Percentiles rank a stretch among this genome's conserved stretches.
Conservation (phyloP, 2,329 filamentous ascomycete species). For the Lasiodiplodia sp. region DNA sequence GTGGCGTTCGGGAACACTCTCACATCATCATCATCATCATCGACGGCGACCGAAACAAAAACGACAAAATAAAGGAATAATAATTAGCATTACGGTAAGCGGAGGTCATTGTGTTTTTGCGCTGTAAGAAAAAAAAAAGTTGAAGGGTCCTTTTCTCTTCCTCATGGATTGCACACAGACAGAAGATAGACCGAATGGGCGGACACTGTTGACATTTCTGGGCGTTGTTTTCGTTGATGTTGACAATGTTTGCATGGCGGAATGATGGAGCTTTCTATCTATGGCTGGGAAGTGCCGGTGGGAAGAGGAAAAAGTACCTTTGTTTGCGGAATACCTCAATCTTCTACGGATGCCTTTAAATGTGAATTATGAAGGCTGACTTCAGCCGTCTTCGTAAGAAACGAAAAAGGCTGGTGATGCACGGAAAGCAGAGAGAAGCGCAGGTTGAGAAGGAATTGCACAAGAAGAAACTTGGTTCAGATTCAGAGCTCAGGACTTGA, state of each 20-base stretch:
- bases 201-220: slow-evolving; percentile 16
- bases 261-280: not conserved
- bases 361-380: too few relatives aligned
- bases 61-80: not conserved
- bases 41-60: not conserved
- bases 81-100: not conserved
- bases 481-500: too few relatives aligned
- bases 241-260: not conserved
- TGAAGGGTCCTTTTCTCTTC: not conserved
- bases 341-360: not conserved
- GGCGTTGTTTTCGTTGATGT: slow-evolving; percentile 4
- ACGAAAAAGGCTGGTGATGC: too few relatives aligned
- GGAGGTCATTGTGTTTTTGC: not conserved
- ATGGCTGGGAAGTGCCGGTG: not conserved
- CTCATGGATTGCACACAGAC: not conserved
- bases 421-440: not conserved
- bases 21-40: slow-evolving; percentile 14
- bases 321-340: not conserved
- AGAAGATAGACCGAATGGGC: slow-evolving; percentile 16
- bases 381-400: too few relatives aligned
- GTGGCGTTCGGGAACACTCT: slow-evolving; percentile 21
- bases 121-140: not conserved
- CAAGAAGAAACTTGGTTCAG: not conserved
- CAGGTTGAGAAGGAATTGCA: not conserved
- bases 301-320: slow-evolving; percentile 9